A percentile compares a stretch with the other conserved stretches of the same genome.
Evolutionary conservation across 2,329 filamentous ascomycete genomes (phyloP).

Genomic region (Rhynchosporium secalis): DNA sequence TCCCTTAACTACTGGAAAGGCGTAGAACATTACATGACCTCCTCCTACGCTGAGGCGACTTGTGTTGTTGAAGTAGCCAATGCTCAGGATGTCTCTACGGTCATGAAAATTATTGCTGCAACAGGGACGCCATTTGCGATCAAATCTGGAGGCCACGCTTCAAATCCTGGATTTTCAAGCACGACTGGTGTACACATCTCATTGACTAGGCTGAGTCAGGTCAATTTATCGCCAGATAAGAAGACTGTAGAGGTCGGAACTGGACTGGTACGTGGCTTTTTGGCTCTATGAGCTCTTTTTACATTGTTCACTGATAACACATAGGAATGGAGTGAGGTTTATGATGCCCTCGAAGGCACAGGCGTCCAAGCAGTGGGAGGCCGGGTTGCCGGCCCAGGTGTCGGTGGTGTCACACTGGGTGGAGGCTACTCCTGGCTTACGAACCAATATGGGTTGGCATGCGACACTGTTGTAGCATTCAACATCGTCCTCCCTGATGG

Average conservation of each 20-base stretch:
- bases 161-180: constrained; percentile 29
- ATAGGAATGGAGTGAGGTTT: constrained; percentile 27
- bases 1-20: not conserved
- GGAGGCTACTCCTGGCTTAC: constrained; percentile 38
- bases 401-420: constrained; percentile 42
- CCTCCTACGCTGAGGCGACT: constrained; percentile 32
- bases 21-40: constrained; percentile 37
- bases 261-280: constrained; percentile 26
- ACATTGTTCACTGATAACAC: constrained; percentile 7
- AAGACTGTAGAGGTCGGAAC: constrained; percentile 24
- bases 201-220: constrained; percentile 18
- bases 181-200: constrained; percentile 33
- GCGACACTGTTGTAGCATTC: constrained; percentile 37
- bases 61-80: constrained; percentile 37
- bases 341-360: constrained; percentile 20
- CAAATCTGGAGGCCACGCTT: constrained; percentile 44
- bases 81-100: constrained; percentile 32
- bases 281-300: not conserved
- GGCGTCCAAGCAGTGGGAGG: constrained; percentile 27
- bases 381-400: constrained; percentile 34
- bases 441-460: constrained; percentile 40
- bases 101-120: constrained; percentile 32
- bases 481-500: constrained; percentile 38
- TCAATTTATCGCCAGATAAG: constrained; percentile 21
- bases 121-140: constrained; percentile 40